These are phyloP conservation scores for Hymenotorrendiella dingleyae DNA, from an alignment of 2,329 filamentous ascomycete species.

Conservation along the genomic window DNA sequence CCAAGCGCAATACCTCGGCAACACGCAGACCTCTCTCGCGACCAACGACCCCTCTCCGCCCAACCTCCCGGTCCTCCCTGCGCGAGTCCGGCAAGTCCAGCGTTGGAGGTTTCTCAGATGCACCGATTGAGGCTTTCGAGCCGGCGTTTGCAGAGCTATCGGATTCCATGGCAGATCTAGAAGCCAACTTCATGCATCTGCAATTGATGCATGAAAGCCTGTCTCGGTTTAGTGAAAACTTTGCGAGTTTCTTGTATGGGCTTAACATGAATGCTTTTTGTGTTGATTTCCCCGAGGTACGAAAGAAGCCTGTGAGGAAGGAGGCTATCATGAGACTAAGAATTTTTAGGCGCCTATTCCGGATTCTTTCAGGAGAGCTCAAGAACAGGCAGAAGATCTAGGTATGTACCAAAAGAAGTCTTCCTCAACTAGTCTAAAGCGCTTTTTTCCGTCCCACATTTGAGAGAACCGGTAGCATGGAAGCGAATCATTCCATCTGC, in stretches of 20 bases:
- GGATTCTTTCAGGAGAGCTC: conserved; percentile 72
- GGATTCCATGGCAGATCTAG: conserved; percentile 89
- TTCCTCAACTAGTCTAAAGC: too few relatives aligned
- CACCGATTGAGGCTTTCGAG: conserved; percentile 77
- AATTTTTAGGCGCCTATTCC: conserved; percentile 65
- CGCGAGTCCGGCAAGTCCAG: conserved; percentile 58
- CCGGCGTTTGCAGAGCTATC: conserved; percentile 89
- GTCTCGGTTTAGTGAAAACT: conserved; percentile 89
- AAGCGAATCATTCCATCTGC: too few relatives aligned
- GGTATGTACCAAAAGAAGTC: conserved; percentile 28
- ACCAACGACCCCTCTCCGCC: conserved; percentile 86
- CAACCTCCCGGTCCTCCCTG: conserved; percentile 83
- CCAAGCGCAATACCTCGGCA: conserved; percentile 24
- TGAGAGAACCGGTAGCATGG: too few relatives aligned
- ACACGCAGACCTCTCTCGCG: conserved; percentile 35
- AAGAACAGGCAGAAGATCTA: conserved; percentile 48
- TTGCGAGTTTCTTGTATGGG: conserved; percentile 91
- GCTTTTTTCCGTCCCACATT: too few relatives aligned
- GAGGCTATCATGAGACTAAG: conserved; percentile 2
- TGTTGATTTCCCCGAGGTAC: conserved; percentile 91
- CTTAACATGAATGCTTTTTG: conserved; percentile 99
- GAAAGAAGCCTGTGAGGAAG: conserved; percentile 8
- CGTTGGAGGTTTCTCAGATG: conserved; percentile 47
- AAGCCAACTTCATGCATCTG: conserved; percentile 96
- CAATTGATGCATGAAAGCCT: conserved; percentile 96